A percentile compares a stretch with the other conserved stretches of the same genome.
Evolutionary conservation across 257 asterid genomes (phyloP).

Genomic region (Solanum rostratum): DNA sequence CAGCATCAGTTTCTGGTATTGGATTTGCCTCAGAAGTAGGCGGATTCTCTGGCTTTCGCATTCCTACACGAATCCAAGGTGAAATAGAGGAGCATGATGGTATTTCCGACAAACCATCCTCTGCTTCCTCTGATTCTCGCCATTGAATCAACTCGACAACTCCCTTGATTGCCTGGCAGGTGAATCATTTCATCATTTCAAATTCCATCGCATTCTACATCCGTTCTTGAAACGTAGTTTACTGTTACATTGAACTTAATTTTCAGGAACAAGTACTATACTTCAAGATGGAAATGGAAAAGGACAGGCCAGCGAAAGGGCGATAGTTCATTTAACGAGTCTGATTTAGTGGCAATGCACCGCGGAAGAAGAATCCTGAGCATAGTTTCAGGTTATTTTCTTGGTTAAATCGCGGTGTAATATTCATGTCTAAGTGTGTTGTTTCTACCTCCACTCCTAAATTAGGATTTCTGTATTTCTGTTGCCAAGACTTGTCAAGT

Average conservation of each 20-base stretch:
- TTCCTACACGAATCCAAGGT: constrained; percentile 96
- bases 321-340: constrained; percentile 24
- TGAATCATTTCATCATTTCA: constrained; percentile 13
- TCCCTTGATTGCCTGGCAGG: constrained; percentile 3
- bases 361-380: constrained; percentile 32
- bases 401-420: background rate
- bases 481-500: constrained; percentile 10
- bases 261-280: constrained; percentile 17
- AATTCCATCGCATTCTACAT: background rate
- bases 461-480: constrained; percentile 19
- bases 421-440: constrained; percentile 28
- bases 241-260: constrained; percentile 7
- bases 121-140: constrained; percentile 97
- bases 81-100: constrained; percentile 98
- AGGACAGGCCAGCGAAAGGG: constrained; percentile 1
- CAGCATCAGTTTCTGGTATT: constrained; percentile 35
- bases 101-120: constrained; percentile 84
- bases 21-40: constrained; percentile 65
- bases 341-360: constrained; percentile 24
- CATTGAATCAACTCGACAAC: constrained; percentile 40
- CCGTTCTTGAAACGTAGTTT: background rate
- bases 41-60: constrained; percentile 66
- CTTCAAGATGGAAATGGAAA: constrained; percentile 1
- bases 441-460: constrained; percentile 16
- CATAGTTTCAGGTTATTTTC: constrained; percentile 43